Conservation (phyloP, 179 eudicot species). For the Spergularia azorica region DNA sequence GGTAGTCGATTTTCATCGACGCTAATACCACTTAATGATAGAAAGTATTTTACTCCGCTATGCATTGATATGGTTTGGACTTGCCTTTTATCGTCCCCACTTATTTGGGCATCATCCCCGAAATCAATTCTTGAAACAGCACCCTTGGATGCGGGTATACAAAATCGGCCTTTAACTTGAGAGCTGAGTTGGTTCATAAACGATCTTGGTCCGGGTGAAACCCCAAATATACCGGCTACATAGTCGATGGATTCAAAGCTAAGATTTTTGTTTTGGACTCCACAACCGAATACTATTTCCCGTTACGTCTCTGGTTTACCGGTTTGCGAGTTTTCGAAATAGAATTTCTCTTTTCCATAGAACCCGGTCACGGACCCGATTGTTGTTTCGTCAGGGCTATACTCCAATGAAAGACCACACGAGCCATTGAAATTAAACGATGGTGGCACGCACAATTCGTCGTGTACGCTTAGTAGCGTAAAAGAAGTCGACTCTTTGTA, state of each 20-base stretch:
- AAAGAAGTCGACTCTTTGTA: background rate
- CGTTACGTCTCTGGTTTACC: background rate
- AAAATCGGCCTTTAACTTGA: constrained; percentile 18
- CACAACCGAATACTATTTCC: constrained; percentile 17
- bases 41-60: background rate
- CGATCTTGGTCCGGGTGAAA: constrained; percentile 12
- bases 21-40: background rate
- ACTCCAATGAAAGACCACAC: constrained; percentile 1
- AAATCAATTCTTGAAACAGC: background rate
- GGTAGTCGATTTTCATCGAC: background rate
- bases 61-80: background rate
- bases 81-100: background rate
- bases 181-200: constrained; percentile 11
- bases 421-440: background rate
- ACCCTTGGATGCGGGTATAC: background rate
- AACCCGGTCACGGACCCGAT: background rate
- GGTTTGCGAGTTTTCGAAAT: background rate
- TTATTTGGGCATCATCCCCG: constrained; percentile 9
- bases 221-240: constrained; percentile 18
- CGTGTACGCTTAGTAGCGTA: background rate
- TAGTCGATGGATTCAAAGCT: background rate
- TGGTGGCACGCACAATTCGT: background rate
- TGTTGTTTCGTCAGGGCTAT: background rate
- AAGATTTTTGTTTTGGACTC: background rate
- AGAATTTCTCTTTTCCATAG: constrained; percentile 13